Conservation (phyloP, 225 moss, liverwort and hornwort genomes). For the Climacium dendroides region DNA sequence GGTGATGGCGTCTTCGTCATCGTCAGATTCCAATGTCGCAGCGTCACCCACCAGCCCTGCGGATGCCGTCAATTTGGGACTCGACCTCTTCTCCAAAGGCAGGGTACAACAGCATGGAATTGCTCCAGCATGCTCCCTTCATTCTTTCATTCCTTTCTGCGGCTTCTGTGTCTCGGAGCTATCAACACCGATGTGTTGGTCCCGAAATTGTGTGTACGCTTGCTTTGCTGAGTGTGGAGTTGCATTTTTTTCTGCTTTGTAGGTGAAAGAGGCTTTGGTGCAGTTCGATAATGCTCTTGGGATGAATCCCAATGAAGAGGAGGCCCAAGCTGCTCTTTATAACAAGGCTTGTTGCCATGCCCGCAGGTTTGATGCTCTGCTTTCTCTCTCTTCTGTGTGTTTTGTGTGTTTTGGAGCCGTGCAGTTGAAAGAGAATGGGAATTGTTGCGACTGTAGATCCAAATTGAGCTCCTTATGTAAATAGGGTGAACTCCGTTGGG, state of each 20-base stretch:
- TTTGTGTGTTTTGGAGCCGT: background rate
- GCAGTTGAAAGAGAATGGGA: background rate
- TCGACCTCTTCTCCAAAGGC: constrained; percentile 81
- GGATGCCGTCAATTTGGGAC: constrained; percentile 67
- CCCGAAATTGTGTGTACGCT: background rate
- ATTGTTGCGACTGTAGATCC: background rate
- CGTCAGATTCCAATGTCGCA: constrained; percentile 3
- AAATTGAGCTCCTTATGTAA: background rate
- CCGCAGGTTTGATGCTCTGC: constrained; percentile 29
- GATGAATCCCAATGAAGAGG: constrained; percentile 63
- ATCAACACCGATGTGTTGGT: background rate
- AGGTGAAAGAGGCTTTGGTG: constrained; percentile 80
- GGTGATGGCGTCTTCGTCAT: background rate
- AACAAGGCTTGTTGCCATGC: constrained; percentile 99
- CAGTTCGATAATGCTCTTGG: constrained; percentile 64
- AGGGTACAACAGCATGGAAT: constrained; percentile 50
- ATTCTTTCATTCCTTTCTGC: background rate
- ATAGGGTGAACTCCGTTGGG: background rate
- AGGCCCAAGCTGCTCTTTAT: constrained; percentile 88
- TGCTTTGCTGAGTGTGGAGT: background rate
- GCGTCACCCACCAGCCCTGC: constrained; percentile 42
- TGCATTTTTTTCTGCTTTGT: background rate
- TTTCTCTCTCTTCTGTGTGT: background rate
- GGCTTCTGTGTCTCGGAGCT: background rate
- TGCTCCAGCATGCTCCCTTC: background rate